Conservation (phyloP, 106 monocot species). For the Triglochin maritima region DNA sequence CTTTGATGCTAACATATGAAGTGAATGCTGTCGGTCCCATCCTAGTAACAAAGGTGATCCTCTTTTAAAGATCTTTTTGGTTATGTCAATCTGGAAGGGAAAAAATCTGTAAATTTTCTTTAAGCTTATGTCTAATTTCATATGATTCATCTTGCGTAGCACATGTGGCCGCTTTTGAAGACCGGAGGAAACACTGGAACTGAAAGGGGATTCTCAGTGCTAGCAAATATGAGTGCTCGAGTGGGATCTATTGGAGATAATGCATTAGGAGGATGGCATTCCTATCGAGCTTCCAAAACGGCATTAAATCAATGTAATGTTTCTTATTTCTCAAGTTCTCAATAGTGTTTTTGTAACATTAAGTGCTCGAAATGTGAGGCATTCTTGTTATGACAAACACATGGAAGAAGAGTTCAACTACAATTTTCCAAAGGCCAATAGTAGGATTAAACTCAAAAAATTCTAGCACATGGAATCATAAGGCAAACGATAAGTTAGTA, state of each 20-base stretch:
- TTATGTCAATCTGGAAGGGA: background rate
- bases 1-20: conserved; percentile 83
- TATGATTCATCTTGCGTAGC: conserved; percentile 23
- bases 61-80: background rate
- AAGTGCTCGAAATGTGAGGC: no score
- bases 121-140: conserved; percentile 3
- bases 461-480: no score
- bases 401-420: no score
- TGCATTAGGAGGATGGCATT: conserved; percentile 88
- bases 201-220: conserved; percentile 48
- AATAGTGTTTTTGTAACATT: background rate
- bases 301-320: conserved; percentile 81
- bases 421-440: no score
- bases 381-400: no score
- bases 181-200: conserved; percentile 54
- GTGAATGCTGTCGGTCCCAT: conserved; percentile 90
- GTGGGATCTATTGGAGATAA: conserved; percentile 94
- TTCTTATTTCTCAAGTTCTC: background rate
- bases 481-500: no score
- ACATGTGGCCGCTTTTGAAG: conserved; percentile 92
- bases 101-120: background rate
- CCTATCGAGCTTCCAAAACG: conserved; percentile 85
- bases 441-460: no score
- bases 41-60: conserved; percentile 72
- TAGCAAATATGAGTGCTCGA: conserved; percentile 90